These are phyloP conservation scores for Musa acuminata DNA, from an alignment of 176 grass and related monocot genomes.

Conservation along the genomic window DNA sequence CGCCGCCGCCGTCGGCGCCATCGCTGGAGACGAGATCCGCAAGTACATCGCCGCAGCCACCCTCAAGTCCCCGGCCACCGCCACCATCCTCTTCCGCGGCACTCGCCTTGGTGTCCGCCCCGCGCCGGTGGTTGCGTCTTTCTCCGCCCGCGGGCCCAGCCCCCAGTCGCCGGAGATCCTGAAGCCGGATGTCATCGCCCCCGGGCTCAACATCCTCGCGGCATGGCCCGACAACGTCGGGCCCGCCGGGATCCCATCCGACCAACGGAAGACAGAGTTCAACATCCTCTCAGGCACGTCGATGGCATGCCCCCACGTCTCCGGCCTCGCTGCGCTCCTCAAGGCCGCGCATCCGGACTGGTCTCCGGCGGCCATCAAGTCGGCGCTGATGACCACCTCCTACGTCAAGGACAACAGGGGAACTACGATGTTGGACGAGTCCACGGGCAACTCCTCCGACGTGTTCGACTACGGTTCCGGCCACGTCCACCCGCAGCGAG, in stretches of 20 bases:
- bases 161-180: slow-evolving; percentile 85
- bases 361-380: slow-evolving; percentile 87
- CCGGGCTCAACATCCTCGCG: slow-evolving; percentile 81
- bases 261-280: slow-evolving; percentile 57
- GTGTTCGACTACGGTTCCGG: slow-evolving; percentile 71
- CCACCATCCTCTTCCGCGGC: slow-evolving; percentile 74
- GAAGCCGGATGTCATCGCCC: slow-evolving; percentile 77
- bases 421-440: slow-evolving; percentile 64
- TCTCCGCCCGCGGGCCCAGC: slow-evolving; percentile 79
- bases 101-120: slow-evolving; percentile 77
- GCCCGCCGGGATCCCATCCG: slow-evolving; percentile 63
- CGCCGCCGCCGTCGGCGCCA: slow-evolving; percentile 58
- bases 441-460: slow-evolving; percentile 38
- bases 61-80: slow-evolving; percentile 39
- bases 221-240: slow-evolving; percentile 76
- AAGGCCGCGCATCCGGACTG: slow-evolving; percentile 79
- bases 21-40: slow-evolving; percentile 45
- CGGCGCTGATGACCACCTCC: slow-evolving; percentile 79
- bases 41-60: slow-evolving; percentile 65
- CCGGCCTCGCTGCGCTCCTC: slow-evolving; percentile 72
- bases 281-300: slow-evolving; percentile 94
- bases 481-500: slow-evolving; percentile 88
- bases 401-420: slow-evolving; percentile 66
- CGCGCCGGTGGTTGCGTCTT: slow-evolving; percentile 76
- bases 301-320: slow-evolving; percentile 94